Base-by-base conservation (phyloP, 352 stramenopile species). In the Phytophthora foliorum region DNA sequence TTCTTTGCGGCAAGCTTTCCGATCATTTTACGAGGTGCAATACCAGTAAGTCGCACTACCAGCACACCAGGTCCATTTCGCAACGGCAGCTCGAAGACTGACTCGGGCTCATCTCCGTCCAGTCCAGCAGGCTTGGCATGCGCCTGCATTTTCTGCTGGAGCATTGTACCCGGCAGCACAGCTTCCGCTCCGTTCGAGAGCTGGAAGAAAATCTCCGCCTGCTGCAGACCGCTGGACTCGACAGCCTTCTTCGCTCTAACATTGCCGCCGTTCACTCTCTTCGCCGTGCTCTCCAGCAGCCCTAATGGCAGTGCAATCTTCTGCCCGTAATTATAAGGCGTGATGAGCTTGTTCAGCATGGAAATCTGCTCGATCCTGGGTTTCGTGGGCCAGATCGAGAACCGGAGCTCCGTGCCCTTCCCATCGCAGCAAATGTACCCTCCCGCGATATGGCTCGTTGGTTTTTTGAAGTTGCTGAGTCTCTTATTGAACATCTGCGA, bases 341-440 rank as follows among this genome's bases (percentile, higher is more conserved):
- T 89, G 59, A 96, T 93, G 57, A 94, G 80, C 64, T 93, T 94
- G 71, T 92, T 91, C 22, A 92, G 67, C 80, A 96, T 92, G 53
- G 84, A 85, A 69, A 96, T 93, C 68, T 93, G 84, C 66, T 93
- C 81, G 19, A 96, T 77, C 31, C 80, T 71, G n/a, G 86, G 86
- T 51, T 84, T 87, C 1, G 69, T 69, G 0, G 88, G 88, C 54
- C 74, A 84, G 39, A 96, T 61, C 17, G 81, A 66, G 66, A 93
- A 96, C 19, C 75, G 69, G 44, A 96, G 67, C 64, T 91, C 86
- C 0, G 76, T 75, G 31, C 88, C 88, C 56, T 93, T 95, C 63
- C 88, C 88, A 55, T 95, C 88, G 61, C 85, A 95, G 85, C 88
- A 95, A 71, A 95, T 90, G 80, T 95, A 95, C 7, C 88, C 88